phyloP scores from a whole-genome alignment of 2,329 filamentous ascomycete species.

The Apiospora sp. region DNA sequence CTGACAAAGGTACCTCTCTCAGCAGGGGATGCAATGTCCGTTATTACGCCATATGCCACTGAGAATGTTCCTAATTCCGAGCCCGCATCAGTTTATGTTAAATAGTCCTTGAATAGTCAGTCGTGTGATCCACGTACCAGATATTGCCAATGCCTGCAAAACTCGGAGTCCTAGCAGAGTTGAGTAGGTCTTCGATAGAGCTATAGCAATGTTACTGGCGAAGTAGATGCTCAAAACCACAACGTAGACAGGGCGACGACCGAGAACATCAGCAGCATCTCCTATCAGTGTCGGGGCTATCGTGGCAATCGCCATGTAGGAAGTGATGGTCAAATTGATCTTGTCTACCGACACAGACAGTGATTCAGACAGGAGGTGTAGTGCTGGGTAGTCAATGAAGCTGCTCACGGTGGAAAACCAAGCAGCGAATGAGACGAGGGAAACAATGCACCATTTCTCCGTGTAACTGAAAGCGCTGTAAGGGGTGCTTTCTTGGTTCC shows the following conservation, averaged over 20 bases:
- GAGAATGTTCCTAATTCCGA: not conserved
- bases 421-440: conserved; percentile 26
- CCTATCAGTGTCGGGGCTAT: conserved; percentile 28
- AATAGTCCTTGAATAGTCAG: not conserved
- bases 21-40: not conserved
- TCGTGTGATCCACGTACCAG: not conserved
- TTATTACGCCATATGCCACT: conserved; percentile 22
- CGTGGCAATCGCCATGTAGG: conserved; percentile 29
- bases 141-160: conserved; percentile 31
- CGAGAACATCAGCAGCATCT: conserved; percentile 30
- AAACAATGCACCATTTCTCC: conserved; percentile 27
- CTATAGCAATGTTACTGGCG: conserved; percentile 30
- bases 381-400: conserved; percentile 32
- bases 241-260: conserved; percentile 27
- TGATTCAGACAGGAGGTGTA: conserved; percentile 24
- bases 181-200: conserved; percentile 25
- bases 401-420: conserved; percentile 28
- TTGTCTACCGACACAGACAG: conserved; percentile 26
- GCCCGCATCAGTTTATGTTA: too few species aligned
- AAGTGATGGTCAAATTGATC: conserved; percentile 33
- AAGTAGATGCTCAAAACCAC: conserved; percentile 28
- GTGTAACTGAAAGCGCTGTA: not conserved
- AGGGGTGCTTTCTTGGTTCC: not conserved
- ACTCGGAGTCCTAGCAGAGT: conserved; percentile 30
- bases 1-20: conserved; percentile 13